phyloP scores from a whole-genome alignment of 169 alveolate genomes.

The Plasmodium knowlesi region DNA sequence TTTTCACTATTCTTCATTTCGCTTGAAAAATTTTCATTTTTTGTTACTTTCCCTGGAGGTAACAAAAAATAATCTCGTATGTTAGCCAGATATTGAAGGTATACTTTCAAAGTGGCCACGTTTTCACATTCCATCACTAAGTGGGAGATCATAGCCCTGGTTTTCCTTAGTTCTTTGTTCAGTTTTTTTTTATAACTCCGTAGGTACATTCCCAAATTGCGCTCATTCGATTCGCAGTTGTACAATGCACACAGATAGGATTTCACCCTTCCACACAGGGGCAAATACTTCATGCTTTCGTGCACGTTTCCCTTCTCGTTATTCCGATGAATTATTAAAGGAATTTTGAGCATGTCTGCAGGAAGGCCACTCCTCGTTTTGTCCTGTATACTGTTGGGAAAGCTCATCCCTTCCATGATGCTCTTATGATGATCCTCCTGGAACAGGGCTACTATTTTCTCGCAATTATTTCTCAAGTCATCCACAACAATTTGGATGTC shows the following conservation, averaged over 20 bases:
- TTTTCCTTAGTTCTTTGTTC: conserved; percentile 26
- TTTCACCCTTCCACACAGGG: conserved; percentile 17
- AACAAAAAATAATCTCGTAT: conserved; percentile 34
- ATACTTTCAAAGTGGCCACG: conserved; percentile 16
- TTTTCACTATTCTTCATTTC: background rate
- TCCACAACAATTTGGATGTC: conserved; percentile 19
- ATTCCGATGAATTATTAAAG: conserved; percentile 22
- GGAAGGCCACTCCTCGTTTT: background rate
- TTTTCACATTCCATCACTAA: conserved; percentile 37
- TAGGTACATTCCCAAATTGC: background rate
- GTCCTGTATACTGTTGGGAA: background rate
- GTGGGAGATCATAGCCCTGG: conserved; percentile 2
- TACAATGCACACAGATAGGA: background rate
- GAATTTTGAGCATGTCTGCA: conserved; percentile 43
- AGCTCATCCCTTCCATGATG: conserved; percentile 8
- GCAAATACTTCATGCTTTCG: conserved; percentile 20
- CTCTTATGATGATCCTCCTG: conserved; percentile 12
- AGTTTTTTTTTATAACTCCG: conserved; percentile 24
- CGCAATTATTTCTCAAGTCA: conserved; percentile 17
- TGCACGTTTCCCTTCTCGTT: conserved; percentile 62
- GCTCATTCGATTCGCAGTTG: background rate
- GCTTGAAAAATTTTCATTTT: background rate
- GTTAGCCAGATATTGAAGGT: conserved; percentile 17
- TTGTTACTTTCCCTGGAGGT: background rate
- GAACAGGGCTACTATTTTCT: conserved; percentile 29